These are phyloP conservation scores for Fraxinus sp. DNA, from an alignment of 305 asterid species.

Conservation along the genomic window DNA sequence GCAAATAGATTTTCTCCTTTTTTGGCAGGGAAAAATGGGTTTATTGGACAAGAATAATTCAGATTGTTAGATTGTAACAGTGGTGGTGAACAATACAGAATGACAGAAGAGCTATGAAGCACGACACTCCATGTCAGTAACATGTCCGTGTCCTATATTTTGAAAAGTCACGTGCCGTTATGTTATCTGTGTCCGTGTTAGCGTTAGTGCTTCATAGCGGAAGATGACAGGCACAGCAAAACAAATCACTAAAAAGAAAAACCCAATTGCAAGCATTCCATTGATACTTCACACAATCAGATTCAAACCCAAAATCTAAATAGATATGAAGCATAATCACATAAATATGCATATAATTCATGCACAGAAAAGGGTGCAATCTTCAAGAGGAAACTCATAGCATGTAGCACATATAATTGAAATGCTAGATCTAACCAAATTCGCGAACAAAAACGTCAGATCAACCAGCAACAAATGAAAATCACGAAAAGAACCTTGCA, in stretches of 20 bases:
- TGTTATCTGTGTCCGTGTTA: neutral
- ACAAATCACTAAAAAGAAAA: neutral
- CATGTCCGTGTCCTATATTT: neutral
- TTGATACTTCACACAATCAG: neutral
- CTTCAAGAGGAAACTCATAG: neutral
- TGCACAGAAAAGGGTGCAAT: neutral
- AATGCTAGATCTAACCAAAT: neutral
- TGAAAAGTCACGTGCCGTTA: neutral
- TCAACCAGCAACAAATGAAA: neutral
- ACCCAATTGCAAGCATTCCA: neutral
- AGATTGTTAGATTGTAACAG: neutral
- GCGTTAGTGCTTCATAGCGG: neutral
- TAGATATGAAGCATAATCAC: neutral
- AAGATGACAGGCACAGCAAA: neutral
- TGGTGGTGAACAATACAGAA: neutral
- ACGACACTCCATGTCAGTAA: neutral
- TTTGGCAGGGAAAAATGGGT: neutral
- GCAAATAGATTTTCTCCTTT: neutral
- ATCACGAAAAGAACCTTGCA: constrained; percentile 39
- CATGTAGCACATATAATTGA: neutral
- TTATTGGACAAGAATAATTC: neutral
- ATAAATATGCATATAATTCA: neutral
- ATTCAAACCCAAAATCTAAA: neutral
- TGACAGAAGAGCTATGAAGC: neutral
- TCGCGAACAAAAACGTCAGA: neutral